These are phyloP conservation scores for Picea abies DNA, from an alignment of 83 land plant species.

Conservation along the genomic window DNA sequence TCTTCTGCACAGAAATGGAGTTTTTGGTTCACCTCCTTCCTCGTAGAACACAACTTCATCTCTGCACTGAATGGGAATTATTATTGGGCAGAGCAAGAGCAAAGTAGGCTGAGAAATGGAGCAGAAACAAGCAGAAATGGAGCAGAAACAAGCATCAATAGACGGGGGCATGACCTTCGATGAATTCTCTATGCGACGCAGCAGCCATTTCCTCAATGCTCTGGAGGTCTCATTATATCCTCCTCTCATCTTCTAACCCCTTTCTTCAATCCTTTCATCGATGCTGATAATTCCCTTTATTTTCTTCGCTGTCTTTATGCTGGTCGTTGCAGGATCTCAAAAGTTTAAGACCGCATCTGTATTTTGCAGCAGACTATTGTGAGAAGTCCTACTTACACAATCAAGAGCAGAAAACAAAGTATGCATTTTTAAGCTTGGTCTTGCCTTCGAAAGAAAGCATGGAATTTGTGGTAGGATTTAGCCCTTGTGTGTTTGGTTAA, in stretches of 20 bases:
- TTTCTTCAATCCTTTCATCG: neutral
- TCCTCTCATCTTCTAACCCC: neutral
- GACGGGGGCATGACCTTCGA: slow-evolving; percentile 10
- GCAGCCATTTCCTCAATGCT: slow-evolving; percentile 9
- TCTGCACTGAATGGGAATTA: too few species aligned
- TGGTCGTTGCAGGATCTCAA: neutral
- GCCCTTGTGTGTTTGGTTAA: neutral
- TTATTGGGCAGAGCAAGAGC: too few species aligned
- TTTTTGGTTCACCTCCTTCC: too few species aligned
- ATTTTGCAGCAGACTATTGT: slow-evolving; percentile 14
- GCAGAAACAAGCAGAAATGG: too few species aligned
- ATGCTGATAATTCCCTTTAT: neutral
- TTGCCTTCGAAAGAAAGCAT: neutral
- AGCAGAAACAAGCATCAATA: neutral
- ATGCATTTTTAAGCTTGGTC: neutral
- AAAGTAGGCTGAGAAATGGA: too few species aligned
- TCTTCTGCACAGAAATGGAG: too few species aligned
- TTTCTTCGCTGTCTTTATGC: neutral
- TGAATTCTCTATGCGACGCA: slow-evolving; percentile 12
- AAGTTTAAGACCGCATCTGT: slow-evolving; percentile 1
- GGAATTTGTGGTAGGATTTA: neutral
- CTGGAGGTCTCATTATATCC: slow-evolving; percentile 10
- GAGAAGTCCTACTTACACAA: slow-evolving; percentile 8
- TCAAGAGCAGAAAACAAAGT: slow-evolving; percentile 7
- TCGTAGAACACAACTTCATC: too few species aligned